phyloP scores from a whole-genome alignment of 2,329 filamentous ascomycete species.

The Diaporthe helianthi region DNA sequence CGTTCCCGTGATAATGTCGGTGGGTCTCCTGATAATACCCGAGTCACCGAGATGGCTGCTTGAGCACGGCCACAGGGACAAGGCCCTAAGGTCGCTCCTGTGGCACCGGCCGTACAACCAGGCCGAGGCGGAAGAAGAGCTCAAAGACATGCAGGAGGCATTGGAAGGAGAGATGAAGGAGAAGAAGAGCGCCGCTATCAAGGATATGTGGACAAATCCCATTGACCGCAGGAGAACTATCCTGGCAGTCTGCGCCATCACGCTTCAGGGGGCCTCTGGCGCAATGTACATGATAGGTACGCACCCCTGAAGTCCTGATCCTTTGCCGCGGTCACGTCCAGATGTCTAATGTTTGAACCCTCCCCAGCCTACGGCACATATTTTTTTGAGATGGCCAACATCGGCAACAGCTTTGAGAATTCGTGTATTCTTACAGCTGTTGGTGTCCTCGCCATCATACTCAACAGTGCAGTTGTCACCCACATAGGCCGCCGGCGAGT shows the following conservation, averaged over 20 bases:
- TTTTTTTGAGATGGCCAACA: slow-evolving; percentile 66
- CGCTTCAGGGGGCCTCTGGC: slow-evolving; percentile 59
- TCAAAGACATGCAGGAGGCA: slow-evolving; percentile 47
- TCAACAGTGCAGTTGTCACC: slow-evolving; percentile 61
- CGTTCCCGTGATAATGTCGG: slow-evolving; percentile 45
- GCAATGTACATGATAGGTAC: slow-evolving; percentile 51
- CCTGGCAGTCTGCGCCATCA: slow-evolving; percentile 55
- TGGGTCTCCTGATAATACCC: slow-evolving; percentile 49
- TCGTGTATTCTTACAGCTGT: slow-evolving; percentile 61
- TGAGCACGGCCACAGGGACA: slow-evolving; percentile 41
- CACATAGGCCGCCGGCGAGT: slow-evolving; percentile 59
- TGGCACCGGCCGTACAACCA: slow-evolving; percentile 44
- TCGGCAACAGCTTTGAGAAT: slow-evolving; percentile 63
- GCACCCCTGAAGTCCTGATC: slow-evolving; percentile 23
- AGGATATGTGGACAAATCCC: slow-evolving; percentile 58
- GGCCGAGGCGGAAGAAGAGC: slow-evolving; percentile 43
- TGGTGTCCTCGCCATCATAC: slow-evolving; percentile 60
- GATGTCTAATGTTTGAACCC: too few species aligned
- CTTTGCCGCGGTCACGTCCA: not conserved
- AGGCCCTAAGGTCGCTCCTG: slow-evolving; percentile 44
- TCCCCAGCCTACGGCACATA: slow-evolving; percentile 60
- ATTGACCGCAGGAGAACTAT: slow-evolving; percentile 59
- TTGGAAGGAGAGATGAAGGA: slow-evolving; percentile 45
- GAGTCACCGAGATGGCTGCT: slow-evolving; percentile 52
- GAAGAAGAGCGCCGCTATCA: slow-evolving; percentile 44